Evolutionary conservation across 2,329 filamentous ascomycete genomes (phyloP).

Genomic region (Nemania serpens): DNA sequence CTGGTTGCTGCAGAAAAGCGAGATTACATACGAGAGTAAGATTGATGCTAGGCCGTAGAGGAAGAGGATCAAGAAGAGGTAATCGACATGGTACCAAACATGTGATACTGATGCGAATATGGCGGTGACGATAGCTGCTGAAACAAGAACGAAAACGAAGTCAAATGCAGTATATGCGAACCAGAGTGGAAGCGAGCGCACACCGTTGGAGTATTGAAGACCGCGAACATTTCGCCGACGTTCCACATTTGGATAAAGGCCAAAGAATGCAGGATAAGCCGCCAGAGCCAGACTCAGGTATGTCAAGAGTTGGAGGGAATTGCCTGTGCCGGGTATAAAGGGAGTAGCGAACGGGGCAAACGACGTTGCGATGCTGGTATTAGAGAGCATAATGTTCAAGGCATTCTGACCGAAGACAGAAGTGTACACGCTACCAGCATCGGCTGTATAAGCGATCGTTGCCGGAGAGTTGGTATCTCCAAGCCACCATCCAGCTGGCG

Average conservation of each 20-base stretch:
- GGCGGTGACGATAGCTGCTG: slow-evolving; percentile 67
- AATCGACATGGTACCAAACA: slow-evolving; percentile 78
- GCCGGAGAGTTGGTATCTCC: slow-evolving; percentile 63
- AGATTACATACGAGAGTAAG: slow-evolving; percentile 79
- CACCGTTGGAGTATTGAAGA: slow-evolving; percentile 90
- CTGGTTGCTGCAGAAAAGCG: slow-evolving; percentile 77
- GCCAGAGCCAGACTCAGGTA: slow-evolving; percentile 82
- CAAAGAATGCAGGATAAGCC: slow-evolving; percentile 83
- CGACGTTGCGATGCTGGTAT: slow-evolving; percentile 70
- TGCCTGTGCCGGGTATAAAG: slow-evolving; percentile 69
- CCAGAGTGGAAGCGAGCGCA: slow-evolving; percentile 82
- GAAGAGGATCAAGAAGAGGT: slow-evolving; percentile 79
- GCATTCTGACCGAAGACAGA: slow-evolving; percentile 68
- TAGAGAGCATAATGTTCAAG: slow-evolving; percentile 68
- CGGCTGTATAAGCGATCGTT: slow-evolving; percentile 73
- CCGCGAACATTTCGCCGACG: slow-evolving; percentile 78
- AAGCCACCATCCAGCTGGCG: slow-evolving; percentile 80
- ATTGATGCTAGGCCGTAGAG: slow-evolving; percentile 81
- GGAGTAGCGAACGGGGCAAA: slow-evolving; percentile 79
- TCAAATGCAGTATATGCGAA: slow-evolving; percentile 82
- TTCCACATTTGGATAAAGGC: slow-evolving; percentile 86
- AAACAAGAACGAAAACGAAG: slow-evolving; percentile 71
- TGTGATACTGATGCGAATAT: slow-evolving; percentile 69
- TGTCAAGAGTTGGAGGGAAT: slow-evolving; percentile 76
- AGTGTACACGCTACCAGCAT: slow-evolving; percentile 59